Evolutionary conservation across 495 filamentous ascomycete genomes (phyloP).

Genomic region (Saxispiralis lemnorum): DNA sequence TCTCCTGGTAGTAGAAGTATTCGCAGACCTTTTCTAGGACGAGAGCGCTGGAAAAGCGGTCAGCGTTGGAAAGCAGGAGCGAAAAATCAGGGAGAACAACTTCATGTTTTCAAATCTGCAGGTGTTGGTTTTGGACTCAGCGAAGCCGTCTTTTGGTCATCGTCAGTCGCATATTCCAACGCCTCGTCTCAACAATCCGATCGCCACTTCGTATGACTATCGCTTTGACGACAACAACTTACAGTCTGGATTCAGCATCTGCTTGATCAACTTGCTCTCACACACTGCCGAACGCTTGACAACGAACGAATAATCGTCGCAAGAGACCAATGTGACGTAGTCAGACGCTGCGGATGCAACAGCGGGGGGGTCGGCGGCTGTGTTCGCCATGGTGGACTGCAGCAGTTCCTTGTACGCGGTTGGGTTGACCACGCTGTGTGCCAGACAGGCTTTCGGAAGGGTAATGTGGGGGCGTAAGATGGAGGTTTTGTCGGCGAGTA

Average conservation of each 20-base stretch:
- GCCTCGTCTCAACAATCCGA: not conserved
- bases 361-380: too few species aligned
- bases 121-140: conserved; percentile 46
- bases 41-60: conserved; percentile 38
- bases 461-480: not conserved
- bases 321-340: conserved; percentile 74
- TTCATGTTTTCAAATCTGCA: conserved; percentile 55
- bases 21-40: conserved; percentile 82
- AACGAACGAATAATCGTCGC: conserved; percentile 78
- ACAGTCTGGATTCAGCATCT: conserved; percentile 74
- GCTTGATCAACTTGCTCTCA: conserved; percentile 57
- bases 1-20: conserved; percentile 65
- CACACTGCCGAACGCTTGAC: conserved; percentile 59
- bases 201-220: too few species aligned
- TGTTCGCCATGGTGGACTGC: too few species aligned
- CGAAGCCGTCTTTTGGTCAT: conserved; percentile 41
- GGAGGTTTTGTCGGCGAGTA: too few species aligned
- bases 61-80: not conserved
- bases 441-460: not conserved
- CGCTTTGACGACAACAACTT: conserved; percentile 16
- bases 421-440: too few species aligned
- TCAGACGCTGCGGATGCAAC: conserved; percentile 22
- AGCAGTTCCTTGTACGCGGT: too few species aligned
- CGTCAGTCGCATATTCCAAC: not conserved
- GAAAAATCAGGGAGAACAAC: conserved; percentile 26